Evolutionary conservation across 2,329 filamentous ascomycete genomes (phyloP).

Genomic region (Fusarium circinatum): DNA sequence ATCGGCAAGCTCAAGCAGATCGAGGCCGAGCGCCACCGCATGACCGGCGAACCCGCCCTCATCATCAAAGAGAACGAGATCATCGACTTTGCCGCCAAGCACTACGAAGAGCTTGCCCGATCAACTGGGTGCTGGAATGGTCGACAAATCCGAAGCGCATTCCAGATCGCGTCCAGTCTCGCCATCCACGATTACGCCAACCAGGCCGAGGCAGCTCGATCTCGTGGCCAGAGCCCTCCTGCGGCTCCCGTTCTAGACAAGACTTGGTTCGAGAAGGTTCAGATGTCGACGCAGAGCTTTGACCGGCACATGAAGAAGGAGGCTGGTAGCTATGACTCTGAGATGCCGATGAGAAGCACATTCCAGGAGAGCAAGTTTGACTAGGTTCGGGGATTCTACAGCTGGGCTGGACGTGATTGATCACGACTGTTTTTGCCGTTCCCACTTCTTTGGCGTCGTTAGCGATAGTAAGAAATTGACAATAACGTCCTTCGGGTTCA

Average conservation of each 20-base stretch:
- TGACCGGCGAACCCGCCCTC: constrained; percentile 50
- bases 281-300: constrained; percentile 56
- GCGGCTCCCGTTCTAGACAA: constrained; percentile 51
- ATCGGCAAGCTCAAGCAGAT: constrained; percentile 52
- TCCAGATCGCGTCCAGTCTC: constrained; percentile 51
- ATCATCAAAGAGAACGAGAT: constrained; percentile 50
- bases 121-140: constrained; percentile 50
- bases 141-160: constrained; percentile 52
- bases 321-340: constrained; percentile 46
- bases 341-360: constrained; percentile 49
- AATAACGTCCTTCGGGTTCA: not conserved
- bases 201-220: constrained; percentile 44
- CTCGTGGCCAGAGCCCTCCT: constrained; percentile 48
- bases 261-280: constrained; percentile 53
- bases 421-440: not conserved
- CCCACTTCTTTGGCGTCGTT: not conserved
- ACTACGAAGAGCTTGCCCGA: constrained; percentile 46
- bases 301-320: constrained; percentile 55
- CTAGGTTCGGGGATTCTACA: not conserved
- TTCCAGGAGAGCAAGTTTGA: constrained; percentile 44
- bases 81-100: constrained; percentile 49
- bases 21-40: constrained; percentile 48
- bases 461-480: not conserved
- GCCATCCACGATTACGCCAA: constrained; percentile 51
- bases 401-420: not conserved